Percentiles rank a stretch among this genome's conserved stretches.
Conservation (phyloP, 2,329 filamentous ascomycete genomes). For the Nothomitra cinnamomea region DNA sequence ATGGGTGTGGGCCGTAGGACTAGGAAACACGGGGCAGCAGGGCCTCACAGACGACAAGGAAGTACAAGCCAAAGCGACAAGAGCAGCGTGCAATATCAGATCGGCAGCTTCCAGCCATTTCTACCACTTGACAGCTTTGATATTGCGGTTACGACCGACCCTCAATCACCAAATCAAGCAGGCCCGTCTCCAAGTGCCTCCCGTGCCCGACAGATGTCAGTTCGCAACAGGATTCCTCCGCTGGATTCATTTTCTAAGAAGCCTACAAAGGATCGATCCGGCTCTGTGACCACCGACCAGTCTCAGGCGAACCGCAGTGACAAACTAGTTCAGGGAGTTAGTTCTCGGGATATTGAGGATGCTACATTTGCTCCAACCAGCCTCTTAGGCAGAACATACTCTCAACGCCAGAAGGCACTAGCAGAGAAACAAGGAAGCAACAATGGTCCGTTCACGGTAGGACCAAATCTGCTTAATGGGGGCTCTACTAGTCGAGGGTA, state of each 20-base stretch:
- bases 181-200: conserved; percentile 12
- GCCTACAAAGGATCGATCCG: conserved; percentile 9
- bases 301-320: background rate
- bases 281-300: background rate
- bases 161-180: conserved; percentile 1
- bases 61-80: background rate
- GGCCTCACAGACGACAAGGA: conserved; percentile 16
- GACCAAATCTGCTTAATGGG: conserved; percentile 8
- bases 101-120: conserved; percentile 51
- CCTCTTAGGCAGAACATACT: conserved; percentile 33
- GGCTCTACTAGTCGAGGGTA: background rate
- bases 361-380: conserved; percentile 29
- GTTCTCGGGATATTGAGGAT: conserved; percentile 13
- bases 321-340: background rate
- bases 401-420: conserved; percentile 25
- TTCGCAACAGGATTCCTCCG: conserved; percentile 21
- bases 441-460: background rate
- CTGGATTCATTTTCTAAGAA: conserved; percentile 17
- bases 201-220: conserved; percentile 21
- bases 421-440: background rate
- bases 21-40: conserved; percentile 9
- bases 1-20: conserved; percentile 33
- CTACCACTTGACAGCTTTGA: conserved; percentile 19
- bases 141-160: background rate
- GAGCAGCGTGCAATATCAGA: conserved; percentile 34